These are phyloP conservation scores for Pichia eremophila DNA, from an alignment of 805 yeast species.

Conservation along the genomic window DNA sequence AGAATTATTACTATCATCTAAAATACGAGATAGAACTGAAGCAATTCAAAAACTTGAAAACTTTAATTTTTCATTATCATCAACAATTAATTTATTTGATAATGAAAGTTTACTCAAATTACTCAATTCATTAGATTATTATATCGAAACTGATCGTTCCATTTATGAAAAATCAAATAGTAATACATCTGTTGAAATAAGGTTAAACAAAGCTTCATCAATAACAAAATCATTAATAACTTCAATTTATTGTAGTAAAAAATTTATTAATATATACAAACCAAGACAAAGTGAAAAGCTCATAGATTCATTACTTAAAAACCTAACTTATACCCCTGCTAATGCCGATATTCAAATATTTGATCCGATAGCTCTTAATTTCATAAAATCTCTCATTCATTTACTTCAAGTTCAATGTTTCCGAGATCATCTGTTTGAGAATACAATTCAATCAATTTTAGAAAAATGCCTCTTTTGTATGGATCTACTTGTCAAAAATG, in stretches of 20 bases:
- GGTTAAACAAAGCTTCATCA: slow-evolving; percentile 19
- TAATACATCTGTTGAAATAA: slow-evolving; percentile 15
- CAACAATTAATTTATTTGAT: slow-evolving; percentile 14
- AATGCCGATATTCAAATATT: slow-evolving; percentile 9
- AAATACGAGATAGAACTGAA: slow-evolving; percentile 45
- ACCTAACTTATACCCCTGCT: slow-evolving; percentile 10
- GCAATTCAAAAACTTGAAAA: slow-evolving; percentile 35
- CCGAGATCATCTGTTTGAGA: slow-evolving; percentile 17
- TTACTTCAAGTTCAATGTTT: slow-evolving; percentile 19
- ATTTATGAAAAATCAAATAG: slow-evolving; percentile 16
- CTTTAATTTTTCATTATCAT: slow-evolving; percentile 16
- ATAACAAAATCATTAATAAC: slow-evolving; percentile 13
- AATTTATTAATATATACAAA: slow-evolving; percentile 14
- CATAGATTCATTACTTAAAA: slow-evolving; percentile 12
- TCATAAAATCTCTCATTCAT: slow-evolving; percentile 20
- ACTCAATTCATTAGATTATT: slow-evolving; percentile 14
- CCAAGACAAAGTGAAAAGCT: slow-evolving; percentile 22
- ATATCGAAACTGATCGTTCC: slow-evolving; percentile 15
- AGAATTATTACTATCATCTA: slow-evolving; percentile 36
- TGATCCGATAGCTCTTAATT: slow-evolving; percentile 24
- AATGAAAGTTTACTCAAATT: slow-evolving; percentile 8
- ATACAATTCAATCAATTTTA: slow-evolving; percentile 14
- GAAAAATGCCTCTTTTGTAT: slow-evolving; percentile 11
- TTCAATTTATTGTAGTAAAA: slow-evolving; percentile 9
- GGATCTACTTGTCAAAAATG: slow-evolving; percentile 6